phyloP scores from a whole-genome alignment of 1,284 basidiomycete genomes.

The Puccinia triticina region DNA sequence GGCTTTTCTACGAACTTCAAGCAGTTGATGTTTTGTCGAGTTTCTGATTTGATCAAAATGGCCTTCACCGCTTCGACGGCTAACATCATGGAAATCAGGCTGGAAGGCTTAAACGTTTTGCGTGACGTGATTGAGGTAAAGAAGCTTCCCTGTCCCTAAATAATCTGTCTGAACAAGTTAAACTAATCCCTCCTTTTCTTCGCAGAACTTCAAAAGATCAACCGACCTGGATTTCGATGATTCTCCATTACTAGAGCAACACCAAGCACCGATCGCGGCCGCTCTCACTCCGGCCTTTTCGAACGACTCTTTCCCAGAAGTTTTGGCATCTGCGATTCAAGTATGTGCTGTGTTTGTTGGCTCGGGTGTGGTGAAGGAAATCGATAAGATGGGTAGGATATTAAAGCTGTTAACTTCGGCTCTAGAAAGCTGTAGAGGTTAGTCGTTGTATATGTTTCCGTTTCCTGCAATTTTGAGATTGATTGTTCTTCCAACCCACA shows the following conservation, averaged over 20 bases:
- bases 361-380: conserved; percentile 90
- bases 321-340: conserved; percentile 85
- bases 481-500: conserved; percentile 58
- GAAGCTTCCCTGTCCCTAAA: background rate
- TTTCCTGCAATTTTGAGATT: background rate
- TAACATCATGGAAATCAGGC: conserved; percentile 88
- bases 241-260: conserved; percentile 89
- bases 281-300: conserved; percentile 97
- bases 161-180: background rate
- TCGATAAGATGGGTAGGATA: conserved; percentile 87
- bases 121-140: conserved; percentile 78
- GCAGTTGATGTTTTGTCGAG: conserved; percentile 74
- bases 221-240: conserved; percentile 93
- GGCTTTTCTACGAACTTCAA: conserved; percentile 60
- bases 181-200: background rate
- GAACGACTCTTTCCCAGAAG: conserved; percentile 90
- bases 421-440: conserved; percentile 83
- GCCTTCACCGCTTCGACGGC: conserved; percentile 96
- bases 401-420: conserved; percentile 77
- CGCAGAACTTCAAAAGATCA: conserved; percentile 73
- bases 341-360: conserved; percentile 95
- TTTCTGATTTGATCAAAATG: conserved; percentile 92
- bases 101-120: conserved; percentile 87
- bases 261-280: conserved; percentile 96
- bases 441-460: background rate